These are phyloP conservation scores for Annulohypoxylon nitens DNA, from an alignment of 495 filamentous ascomycete species.

Conservation along the genomic window DNA sequence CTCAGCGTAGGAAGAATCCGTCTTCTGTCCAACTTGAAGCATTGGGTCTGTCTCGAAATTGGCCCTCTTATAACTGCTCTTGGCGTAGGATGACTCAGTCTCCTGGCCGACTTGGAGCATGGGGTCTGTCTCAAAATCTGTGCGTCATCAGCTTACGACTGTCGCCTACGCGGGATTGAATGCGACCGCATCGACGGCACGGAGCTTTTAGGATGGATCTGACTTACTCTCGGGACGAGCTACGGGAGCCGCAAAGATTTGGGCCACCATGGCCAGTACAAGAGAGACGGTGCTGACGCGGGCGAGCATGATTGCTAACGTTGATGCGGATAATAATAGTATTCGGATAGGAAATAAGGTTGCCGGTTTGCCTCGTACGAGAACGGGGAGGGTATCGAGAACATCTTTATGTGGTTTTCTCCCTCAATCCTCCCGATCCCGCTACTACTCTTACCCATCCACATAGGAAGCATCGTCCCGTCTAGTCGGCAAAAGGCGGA, in stretches of 20 bases:
- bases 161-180: neutral
- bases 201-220: neutral
- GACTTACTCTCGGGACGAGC: neutral
- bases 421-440: neutral
- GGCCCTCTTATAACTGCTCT: neutral
- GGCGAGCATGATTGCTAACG: neutral
- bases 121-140: neutral
- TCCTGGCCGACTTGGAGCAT: neutral
- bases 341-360: neutral
- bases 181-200: neutral
- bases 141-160: neutral
- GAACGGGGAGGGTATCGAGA: neutral
- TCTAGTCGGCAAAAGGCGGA: neutral
- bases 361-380: neutral
- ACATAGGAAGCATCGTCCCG: neutral
- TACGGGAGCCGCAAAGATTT: neutral
- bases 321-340: neutral
- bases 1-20: slow-evolving; percentile 24
- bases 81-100: neutral
- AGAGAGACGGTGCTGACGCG: neutral
- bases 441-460: neutral
- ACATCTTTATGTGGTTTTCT: neutral
- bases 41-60: slow-evolving; percentile 24
- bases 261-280: neutral
- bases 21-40: slow-evolving; percentile 25